Evolutionary conservation across 768 basidiomycete species (phyloP), one percentile per base, ranked within the genome.

Genomic region (Tylopilus vinaceipallidus): DNA sequence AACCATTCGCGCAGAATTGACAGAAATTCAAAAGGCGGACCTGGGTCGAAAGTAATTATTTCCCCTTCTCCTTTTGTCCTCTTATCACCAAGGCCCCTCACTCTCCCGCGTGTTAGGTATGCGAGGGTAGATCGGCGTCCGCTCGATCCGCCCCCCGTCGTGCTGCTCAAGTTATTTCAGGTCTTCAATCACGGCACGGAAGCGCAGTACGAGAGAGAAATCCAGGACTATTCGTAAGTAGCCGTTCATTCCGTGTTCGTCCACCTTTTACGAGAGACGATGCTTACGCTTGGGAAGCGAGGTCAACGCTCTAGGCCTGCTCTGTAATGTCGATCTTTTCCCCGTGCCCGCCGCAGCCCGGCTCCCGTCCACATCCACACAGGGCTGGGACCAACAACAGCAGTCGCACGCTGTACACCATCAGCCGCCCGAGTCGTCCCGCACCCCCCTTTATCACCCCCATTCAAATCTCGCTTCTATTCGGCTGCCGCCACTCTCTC

Each of bases 311-410:
- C 73, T 81, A 26, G 89, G 88, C 2, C 73, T 89, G 12, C 63
- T 91, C 14, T 90, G 89, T 65, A 86, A 83, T 3, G 86, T 87
- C 34, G 89, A 91, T 67, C 73, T 91, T 16, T 88, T 87, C 54
- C 84, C 83, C 4, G 78, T 87, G 8, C 73, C 76, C 47, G 52
- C 49, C 27, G 30, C 57, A 54, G 35, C 42, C 11, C 57, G 57
- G 19, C 33, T 55, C 8, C 30, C 42, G 9, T 35, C 41, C 40
- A 32, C 39, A 23, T 29, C 49, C 24, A 36, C 27, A 8, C 55
- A 47, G 20, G 38, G 33, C 32, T 55, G 36, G 20, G 45, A 48
- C 29, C 61, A 54, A 23, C 61, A 54, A 23, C 56, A 26, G 50
- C 65, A 16, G 16, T 20, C 49, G 27, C 63, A 53, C 26, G 20